Evolutionary conservation across 352 stramenopile species (phyloP), one percentile per base, ranked within the genome.

Genomic region (Phytophthora brassicae): DNA sequence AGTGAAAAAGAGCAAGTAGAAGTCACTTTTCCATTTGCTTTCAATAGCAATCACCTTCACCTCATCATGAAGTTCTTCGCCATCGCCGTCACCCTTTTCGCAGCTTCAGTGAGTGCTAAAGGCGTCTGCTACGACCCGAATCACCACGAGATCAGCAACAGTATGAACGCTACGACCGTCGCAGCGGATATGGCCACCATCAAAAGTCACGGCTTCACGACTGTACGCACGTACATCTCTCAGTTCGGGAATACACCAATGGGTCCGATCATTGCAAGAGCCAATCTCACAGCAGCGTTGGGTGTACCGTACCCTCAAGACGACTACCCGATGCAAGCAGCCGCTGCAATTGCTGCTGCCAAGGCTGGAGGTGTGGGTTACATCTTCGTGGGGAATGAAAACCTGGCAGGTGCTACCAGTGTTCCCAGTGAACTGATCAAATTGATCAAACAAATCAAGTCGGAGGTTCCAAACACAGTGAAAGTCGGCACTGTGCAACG

Each of bases 311-410:
- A 73, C 46, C 50, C 52, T n/a, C 60, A 76, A 26, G 48, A 43
- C 14, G 74, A 88, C 70, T 77, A 70, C 52, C 14, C 54, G 20
- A 13, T 47, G 11, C 77, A 89, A 50, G 56, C 70, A 19, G 42
- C 58, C 4, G 68, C 70, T 17, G 77, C 80, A 16, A 20, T 86
- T 28, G 60, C 54, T 19, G 72, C 76, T 0, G 72, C 74, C n/a
- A 74, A 70, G 4, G 56, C 36, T 8, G 74, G 75, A 23, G 63
- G 51, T 24, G 74, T 89, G 17, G 51, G 66, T 35, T 84, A 84
- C 55, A 82, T 90, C 48, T 83, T 90, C 23, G 65, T 88, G 35
- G 80, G 80, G 13, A 88, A 90, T 43, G 80, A 90, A 47, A 88
- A 90, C 51, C 60, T 87, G 38, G 72, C 58, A 3, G 42, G 33